Conservation (phyloP, 257 asterid species). For the Scutellaria minor region DNA sequence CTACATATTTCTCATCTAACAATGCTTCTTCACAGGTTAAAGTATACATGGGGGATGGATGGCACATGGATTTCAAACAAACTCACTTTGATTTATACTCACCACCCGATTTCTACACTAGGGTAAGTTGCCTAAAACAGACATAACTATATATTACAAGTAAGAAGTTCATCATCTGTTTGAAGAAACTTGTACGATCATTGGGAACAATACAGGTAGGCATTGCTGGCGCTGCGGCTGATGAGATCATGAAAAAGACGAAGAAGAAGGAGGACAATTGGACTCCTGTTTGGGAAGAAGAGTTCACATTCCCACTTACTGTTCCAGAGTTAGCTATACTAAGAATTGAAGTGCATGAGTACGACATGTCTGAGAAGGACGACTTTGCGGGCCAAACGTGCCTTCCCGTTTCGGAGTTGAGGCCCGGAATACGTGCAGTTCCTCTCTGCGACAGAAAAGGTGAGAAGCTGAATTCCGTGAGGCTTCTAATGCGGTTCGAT, state of each 20-base stretch:
- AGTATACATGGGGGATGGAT: conserved; percentile 91
- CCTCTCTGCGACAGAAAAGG: conserved; percentile 62
- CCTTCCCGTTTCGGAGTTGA: conserved; percentile 61
- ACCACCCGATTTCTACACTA: conserved; percentile 88
- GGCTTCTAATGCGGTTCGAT: conserved; percentile 68
- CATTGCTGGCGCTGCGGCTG: conserved; percentile 67
- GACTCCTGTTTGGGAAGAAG: conserved; percentile 73
- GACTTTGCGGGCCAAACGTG: conserved; percentile 80
- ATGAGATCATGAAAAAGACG: conserved; percentile 56
- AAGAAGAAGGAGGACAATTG: conserved; percentile 56
- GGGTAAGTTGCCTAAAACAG: conserved; percentile 50
- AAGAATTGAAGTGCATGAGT: conserved; percentile 70
- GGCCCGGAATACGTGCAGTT: conserved; percentile 63
- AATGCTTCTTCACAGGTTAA: conserved; percentile 55
- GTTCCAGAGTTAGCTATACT: conserved; percentile 73
- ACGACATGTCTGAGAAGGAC: conserved; percentile 68
- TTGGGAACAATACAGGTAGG: conserved; percentile 52
- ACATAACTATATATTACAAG: background rate
- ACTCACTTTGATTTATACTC: conserved; percentile 87
- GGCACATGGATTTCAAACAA: conserved; percentile 90
- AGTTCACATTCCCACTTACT: conserved; percentile 60
- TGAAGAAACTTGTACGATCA: background rate
- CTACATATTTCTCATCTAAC: conserved; percentile 22
- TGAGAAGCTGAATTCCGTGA: conserved; percentile 48
- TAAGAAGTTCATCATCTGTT: background rate